These are phyloP conservation scores for Wilhelminamyces savonicus DNA, from an alignment of 805 yeast species.

Conservation along the genomic window DNA sequence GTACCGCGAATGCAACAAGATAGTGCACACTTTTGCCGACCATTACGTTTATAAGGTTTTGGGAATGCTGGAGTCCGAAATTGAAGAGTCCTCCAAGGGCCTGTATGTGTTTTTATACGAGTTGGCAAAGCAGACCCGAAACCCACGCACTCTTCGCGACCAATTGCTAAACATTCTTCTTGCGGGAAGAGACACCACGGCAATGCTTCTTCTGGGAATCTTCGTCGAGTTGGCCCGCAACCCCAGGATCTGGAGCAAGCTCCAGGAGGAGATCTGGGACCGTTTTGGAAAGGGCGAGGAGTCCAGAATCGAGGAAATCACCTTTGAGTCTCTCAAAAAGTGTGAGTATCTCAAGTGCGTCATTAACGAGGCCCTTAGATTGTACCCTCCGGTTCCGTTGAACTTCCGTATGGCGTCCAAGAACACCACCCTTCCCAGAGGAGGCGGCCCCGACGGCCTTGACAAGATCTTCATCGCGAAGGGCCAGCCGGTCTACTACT, in stretches of 20 bases:
- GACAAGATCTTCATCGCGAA: conserved; percentile 10
- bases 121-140: conserved; percentile 30
- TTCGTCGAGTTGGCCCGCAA: conserved; percentile 29
- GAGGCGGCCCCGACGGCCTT: conserved; percentile 21
- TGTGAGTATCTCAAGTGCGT: conserved; percentile 33
- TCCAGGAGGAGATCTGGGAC: conserved; percentile 21
- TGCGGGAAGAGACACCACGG: conserved; percentile 40
- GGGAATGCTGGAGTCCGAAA: conserved; percentile 6
- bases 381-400: conserved; percentile 25
- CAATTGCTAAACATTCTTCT: conserved; percentile 34
- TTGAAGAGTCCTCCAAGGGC: conserved; percentile 8
- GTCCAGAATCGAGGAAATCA: conserved; percentile 20
- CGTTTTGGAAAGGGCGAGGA: conserved; percentile 29
- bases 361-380: conserved; percentile 29
- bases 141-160: conserved; percentile 30
- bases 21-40: conserved; percentile 6
- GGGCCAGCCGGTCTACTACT: conserved; percentile 12
- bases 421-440: conserved; percentile 17
- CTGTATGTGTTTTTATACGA: conserved; percentile 34
- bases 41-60: no score
- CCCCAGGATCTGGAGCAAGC: conserved; percentile 24
- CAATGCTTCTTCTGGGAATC: conserved; percentile 30
- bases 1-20: conserved; percentile 1
- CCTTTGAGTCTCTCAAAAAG: conserved; percentile 32
- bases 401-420: conserved; percentile 15